Base-by-base conservation (phyloP, 345 rosid genomes). In the Salix purpurea region DNA sequence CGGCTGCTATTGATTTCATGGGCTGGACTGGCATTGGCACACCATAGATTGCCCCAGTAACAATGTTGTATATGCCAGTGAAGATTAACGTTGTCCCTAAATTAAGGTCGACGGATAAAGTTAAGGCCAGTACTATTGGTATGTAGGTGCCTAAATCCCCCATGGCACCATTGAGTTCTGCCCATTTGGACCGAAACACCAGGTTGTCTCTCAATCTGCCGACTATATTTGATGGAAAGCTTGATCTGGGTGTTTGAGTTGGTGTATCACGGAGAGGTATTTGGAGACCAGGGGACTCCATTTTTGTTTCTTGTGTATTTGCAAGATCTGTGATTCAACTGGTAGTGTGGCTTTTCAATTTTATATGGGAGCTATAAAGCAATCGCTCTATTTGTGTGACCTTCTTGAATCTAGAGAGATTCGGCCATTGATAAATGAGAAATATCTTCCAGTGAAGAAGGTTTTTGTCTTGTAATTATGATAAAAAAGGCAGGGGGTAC, bases 1-100 rank as follows among this genome's bases (percentile, higher is more conserved):
- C 97, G 0, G 97, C 97, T 0, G 94, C 93, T 0, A 94, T 92
- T 0, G 96, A 84, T 73, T 94, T 94, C 97, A 94, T 90, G 60
- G 97, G 97, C 72, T 94, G 97, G n/a, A 94, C 98, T 9, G 97
- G 96, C 97, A 94, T 91, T 3, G 94, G 96, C 14, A 92, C 96
- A 0, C 96, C 97, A 60, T 92, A 91, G 12, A 90, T 42, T 42
- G 89, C 93, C 52, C 93, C 94, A 0, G 97, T 92, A 76, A 92
- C 72, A 6, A 86, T 73, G 89, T 92, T 92, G 87, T 90, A 92
- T 10, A 89, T 13, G 1, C 94, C 96, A 0, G 91, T 92, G 89
- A 92, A 91, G 65, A 94, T 88, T 30, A 94, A 65, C 1, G 98
- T 90, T 6, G 94, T 91, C 66, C 98, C 97, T 9, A 94, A 77